Evolutionary conservation across 805 yeast genomes (phyloP), one percentile per base, ranked within the genome.

Genomic region (Suhomyces kilbournensis): DNA sequence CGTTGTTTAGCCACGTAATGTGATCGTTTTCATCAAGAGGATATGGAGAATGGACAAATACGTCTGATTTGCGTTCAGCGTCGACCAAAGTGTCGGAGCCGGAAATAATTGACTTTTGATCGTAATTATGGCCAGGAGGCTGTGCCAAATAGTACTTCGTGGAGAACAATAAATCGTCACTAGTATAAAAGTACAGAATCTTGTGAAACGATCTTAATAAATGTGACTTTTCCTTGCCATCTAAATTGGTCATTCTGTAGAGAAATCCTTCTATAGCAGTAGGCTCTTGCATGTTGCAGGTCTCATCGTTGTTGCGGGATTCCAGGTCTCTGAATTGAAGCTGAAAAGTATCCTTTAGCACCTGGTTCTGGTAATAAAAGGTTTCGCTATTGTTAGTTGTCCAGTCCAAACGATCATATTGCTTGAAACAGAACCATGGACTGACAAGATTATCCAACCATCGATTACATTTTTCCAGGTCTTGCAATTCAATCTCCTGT

Each of bases 231-330:
- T 66, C 60, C 56, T 59, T 63, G 0, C 90, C 90, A 5, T 66
- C 62, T 52, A 79, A 74, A 44, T 81, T 76, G 0, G 85, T 77
- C 28, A 86, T 63, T 47, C 85, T 76, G 2, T 81, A 70, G 19
- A 92, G 65, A 63, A 88, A 91, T 0, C 98, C 98, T 69, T 93
- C 98, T 8, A 90, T 66, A 0, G 96, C 85, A 0, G 70, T 49
- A 0, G 97, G 97, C 62, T 87, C 96, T 9, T 34, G 35, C 14
- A 26, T 2, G 10, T 17, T 9, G 12, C 20, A 15, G 7, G 42
- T 3, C 5, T 17, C 23, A 3, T 1, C n/a, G 9, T 38, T 38
- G 22, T 9, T 10, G 15, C 42, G 77, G 14, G 63, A 57, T 7
- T 32, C 43, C 23, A 77, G 62, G 17, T 71, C 75, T 42, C 96